Conservation (phyloP, 164 flowering plant genomes). For the Aristolochia contorta region DNA sequence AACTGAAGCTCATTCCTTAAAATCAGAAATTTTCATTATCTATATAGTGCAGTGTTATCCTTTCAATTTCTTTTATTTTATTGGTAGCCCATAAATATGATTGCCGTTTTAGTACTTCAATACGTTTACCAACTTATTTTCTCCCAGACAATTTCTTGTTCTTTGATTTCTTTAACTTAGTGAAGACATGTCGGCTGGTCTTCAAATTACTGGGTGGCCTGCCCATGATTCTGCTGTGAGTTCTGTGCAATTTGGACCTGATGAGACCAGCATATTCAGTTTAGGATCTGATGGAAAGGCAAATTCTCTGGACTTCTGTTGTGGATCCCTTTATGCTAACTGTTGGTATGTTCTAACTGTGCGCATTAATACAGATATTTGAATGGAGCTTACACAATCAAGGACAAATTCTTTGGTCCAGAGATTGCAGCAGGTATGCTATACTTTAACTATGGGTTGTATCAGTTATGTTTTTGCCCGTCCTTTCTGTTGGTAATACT, state of each 20-base stretch:
- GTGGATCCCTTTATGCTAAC: background rate
- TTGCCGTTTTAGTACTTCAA: no score
- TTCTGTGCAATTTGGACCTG: constrained; percentile 87
- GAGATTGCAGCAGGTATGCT: constrained; percentile 63
- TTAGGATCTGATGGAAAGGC: constrained; percentile 91
- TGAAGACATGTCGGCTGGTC: constrained; percentile 87
- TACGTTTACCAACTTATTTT: no score
- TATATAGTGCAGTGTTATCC: no score
- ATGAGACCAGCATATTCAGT: constrained; percentile 92
- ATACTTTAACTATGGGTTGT: background rate
- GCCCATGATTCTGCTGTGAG: constrained; percentile 92
- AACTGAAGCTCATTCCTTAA: no score
- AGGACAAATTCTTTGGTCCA: constrained; percentile 88
- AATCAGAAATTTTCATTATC: no score
- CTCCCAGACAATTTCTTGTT: no score
- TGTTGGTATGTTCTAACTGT: background rate
- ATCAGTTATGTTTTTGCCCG: background rate
- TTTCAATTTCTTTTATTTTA: no score
- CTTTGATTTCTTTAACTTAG: constrained; percentile 34
- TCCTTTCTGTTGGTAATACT: background rate
- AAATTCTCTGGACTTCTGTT: constrained; percentile 16
- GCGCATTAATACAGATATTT: constrained; percentile 49
- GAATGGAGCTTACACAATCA: constrained; percentile 97
- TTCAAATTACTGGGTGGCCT: constrained; percentile 98
- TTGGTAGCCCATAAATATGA: no score